Evolutionary conservation across 805 yeast species (phyloP), one percentile per base, ranked within the genome.

Genomic region (Maudiozyma turicensis): DNA sequence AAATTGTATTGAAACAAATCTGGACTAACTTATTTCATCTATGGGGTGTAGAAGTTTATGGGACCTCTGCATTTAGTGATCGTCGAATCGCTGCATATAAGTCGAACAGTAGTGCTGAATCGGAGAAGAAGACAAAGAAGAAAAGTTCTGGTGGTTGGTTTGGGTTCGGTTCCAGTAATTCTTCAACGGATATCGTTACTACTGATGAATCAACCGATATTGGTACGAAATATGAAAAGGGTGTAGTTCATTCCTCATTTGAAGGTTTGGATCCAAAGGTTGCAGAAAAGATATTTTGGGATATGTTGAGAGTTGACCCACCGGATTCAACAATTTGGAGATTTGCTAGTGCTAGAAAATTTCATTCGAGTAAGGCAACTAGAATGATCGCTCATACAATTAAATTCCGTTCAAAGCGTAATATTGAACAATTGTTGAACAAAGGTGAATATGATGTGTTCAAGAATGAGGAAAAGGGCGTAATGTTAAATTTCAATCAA

Each of bases 291-390:
- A 73, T 75, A 53, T 72, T 81, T 60, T 78, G 84, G 83, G 62
- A 69, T 41, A 72, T 81, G 73, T 59, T 80, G 46, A 81, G 91
- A 67, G 76, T 80, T 40, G 98, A 91, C 64, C 74, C 82, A 44
- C 85, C 95, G 3, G 99, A 93, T 66, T 83, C 85, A 58, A 66
- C 82, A 55, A 46, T 87, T 32, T 72, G 90, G 59, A 76, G 95
- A 58, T 90, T 84, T 59, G 67, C 86, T 29, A 75, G 95, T 57
- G 96, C 96, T 38, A 81, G 96, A 68, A 88, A 88, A 68, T 88
- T 88, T 82, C 80, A 84, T 54, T 73, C 81, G 26, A 82, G 80
- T 56, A 78, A 81, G 59, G 74, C 88, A 0, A 63, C 86, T 49
- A 70, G 72, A 20, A 88, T 89, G 95, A 60, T 87, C 46, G 73